phyloP scores from a whole-genome alignment of 228 moss, liverwort and hornwort genomes.

The Sphagnum fallax region DNA sequence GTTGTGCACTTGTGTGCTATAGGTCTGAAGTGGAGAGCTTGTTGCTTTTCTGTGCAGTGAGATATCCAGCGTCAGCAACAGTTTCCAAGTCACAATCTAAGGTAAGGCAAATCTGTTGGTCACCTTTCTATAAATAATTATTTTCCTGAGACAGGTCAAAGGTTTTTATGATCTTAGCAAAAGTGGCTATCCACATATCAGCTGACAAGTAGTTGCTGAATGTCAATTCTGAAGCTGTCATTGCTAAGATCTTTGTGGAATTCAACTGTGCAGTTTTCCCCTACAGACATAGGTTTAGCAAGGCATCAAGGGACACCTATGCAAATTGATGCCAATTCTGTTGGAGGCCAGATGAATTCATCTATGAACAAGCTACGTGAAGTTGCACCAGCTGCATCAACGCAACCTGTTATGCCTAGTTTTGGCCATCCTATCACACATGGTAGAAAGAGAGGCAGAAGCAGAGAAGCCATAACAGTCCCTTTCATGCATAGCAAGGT shows the following conservation, averaged over 20 bases:
- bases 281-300: constrained; percentile 7
- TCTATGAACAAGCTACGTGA: constrained; percentile 3
- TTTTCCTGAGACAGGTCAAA: too few species aligned
- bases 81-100: constrained; percentile 23
- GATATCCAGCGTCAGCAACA: constrained; percentile 14
- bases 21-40: neutral
- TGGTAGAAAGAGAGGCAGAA: constrained; percentile 12
- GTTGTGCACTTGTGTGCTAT: too few species aligned
- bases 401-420: constrained; percentile 2
- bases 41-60: constrained; percentile 24
- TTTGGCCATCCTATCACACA: constrained; percentile 12
- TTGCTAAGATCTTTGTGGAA: neutral
- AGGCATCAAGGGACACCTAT: constrained; percentile 4
- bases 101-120: constrained; percentile 7
- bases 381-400: constrained; percentile 15
- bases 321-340: constrained; percentile 6
- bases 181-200: too few species aligned
- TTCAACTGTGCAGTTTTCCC: constrained; percentile 3
- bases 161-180: too few species aligned
- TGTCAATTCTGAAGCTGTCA: too few species aligned
- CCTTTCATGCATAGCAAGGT: neutral
- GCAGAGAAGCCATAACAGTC: constrained; percentile 13
- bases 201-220: too few species aligned
- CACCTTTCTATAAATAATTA: too few species aligned
- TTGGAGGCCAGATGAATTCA: neutral